phyloP scores from a whole-genome alignment of 2,329 filamentous ascomycete species.

The Calonectria hawksworthii region DNA sequence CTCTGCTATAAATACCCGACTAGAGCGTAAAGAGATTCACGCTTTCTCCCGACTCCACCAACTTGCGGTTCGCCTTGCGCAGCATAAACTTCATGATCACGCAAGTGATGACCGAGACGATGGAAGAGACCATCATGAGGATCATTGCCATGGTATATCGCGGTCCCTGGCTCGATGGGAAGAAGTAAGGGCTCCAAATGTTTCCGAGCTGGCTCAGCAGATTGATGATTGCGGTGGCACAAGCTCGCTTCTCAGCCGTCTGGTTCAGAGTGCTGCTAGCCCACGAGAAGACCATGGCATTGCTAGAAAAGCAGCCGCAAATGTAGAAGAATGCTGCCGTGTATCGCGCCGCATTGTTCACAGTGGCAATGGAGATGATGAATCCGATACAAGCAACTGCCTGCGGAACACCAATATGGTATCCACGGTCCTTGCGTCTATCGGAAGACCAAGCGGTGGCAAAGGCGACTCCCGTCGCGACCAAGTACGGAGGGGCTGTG shows the following conservation, averaged over 20 bases:
- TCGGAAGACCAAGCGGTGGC: constrained; percentile 38
- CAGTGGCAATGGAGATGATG: constrained; percentile 40
- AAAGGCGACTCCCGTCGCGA: constrained; percentile 34
- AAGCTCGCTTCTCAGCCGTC: constrained; percentile 51
- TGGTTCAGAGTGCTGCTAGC: constrained; percentile 49
- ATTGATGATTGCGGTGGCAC: constrained; percentile 32
- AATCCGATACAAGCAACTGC: constrained; percentile 36
- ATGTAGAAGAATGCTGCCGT: constrained; percentile 37
- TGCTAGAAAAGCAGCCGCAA: constrained; percentile 44
- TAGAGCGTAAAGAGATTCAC: constrained; percentile 12
- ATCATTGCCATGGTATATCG: constrained; percentile 17
- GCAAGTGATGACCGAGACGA: background rate
- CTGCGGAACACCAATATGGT: constrained; percentile 36
- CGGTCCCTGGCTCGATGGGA: constrained; percentile 20
- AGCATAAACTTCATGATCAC: constrained; percentile 17
- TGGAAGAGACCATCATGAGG: constrained; percentile 14
- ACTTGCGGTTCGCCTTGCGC: constrained; percentile 18
- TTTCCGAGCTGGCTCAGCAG: constrained; percentile 39
- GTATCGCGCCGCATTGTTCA: constrained; percentile 38
- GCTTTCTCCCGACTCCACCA: background rate
- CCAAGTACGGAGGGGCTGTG: constrained; percentile 44
- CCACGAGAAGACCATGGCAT: constrained; percentile 54
- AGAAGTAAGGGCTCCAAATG: constrained; percentile 47
- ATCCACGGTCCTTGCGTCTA: constrained; percentile 35
- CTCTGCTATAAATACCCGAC: background rate